Percentiles rank a stretch among this genome's conserved stretches.
Evolutionary conservation across 768 basidiomycete species (phyloP).

Genomic region (Tylopilus cervinicoccineus): DNA sequence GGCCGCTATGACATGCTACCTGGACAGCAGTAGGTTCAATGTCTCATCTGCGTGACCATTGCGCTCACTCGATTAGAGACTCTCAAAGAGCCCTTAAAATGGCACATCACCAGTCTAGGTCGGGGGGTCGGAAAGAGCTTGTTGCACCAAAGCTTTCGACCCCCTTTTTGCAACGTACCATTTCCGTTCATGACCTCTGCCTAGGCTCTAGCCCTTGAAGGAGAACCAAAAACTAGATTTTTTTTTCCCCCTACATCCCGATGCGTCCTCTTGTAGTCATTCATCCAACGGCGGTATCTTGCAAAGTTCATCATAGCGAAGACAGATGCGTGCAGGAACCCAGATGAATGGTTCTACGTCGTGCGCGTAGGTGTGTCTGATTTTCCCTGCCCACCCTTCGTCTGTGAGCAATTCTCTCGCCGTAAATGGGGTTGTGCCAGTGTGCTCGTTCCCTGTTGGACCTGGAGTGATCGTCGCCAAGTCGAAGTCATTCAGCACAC

Average conservation of each 20-base stretch:
- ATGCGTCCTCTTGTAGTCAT: neutral
- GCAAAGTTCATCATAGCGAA: neutral
- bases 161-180: neutral
- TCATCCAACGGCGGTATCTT: neutral
- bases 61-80: too few relatives aligned
- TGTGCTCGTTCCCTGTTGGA: neutral
- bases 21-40: too few relatives aligned
- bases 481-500: neutral
- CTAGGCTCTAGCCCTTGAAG: neutral
- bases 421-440: neutral
- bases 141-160: neutral
- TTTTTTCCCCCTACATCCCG: neutral
- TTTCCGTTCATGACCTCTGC: neutral
- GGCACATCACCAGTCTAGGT: too few relatives aligned
- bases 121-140: too few relatives aligned
- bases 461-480: neutral
- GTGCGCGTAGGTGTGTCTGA: neutral
- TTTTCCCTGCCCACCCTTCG: neutral
- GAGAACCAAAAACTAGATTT: neutral
- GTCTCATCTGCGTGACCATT: too few relatives aligned
- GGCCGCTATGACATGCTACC: too few relatives aligned
- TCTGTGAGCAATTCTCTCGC: neutral
- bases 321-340: neutral
- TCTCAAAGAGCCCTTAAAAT: too few relatives aligned
- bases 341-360: neutral